A percentile compares a stretch with the other conserved stretches of the same genome.
These are phyloP conservation scores for Coccinonectria pachysandricola DNA, from an alignment of 2,329 filamentous ascomycete species.

Conservation along the genomic window DNA sequence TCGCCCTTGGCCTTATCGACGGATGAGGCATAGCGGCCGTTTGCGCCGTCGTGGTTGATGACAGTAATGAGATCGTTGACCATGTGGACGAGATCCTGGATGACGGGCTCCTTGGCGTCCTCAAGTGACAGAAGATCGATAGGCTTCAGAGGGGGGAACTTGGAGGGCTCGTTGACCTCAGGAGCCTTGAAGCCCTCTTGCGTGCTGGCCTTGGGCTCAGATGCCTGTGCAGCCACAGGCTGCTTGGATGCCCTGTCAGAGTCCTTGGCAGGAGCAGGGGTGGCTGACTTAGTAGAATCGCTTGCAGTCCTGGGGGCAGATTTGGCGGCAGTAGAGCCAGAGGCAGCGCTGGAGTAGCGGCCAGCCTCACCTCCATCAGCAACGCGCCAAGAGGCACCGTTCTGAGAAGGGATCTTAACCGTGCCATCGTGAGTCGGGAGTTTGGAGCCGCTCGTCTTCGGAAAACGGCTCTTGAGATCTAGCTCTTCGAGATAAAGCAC, in stretches of 20 bases:
- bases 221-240: too few species aligned
- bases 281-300: slow-evolving; percentile 12
- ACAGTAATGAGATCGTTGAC: slow-evolving; percentile 93
- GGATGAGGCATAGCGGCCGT: slow-evolving; percentile 65
- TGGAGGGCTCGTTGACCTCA: slow-evolving; percentile 57
- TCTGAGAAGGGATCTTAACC: slow-evolving; percentile 75
- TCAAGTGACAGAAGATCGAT: slow-evolving; percentile 71
- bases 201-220: slow-evolving; percentile 16
- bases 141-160: slow-evolving; percentile 51
- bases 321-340: slow-evolving; percentile 23
- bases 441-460: slow-evolving; percentile 33
- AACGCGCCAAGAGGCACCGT: slow-evolving; percentile 73
- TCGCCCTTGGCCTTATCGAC: slow-evolving; percentile 81
- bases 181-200: slow-evolving; percentile 36
- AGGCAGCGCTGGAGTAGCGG: slow-evolving; percentile 51
- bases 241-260: slow-evolving; percentile 22
- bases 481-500: slow-evolving; percentile 93
- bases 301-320: slow-evolving; percentile 21
- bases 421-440: slow-evolving; percentile 51
- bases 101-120: slow-evolving; percentile 72
- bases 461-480: slow-evolving; percentile 83
- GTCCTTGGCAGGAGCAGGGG: slow-evolving; percentile 18
- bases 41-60: slow-evolving; percentile 76
- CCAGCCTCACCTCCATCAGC: slow-evolving; percentile 48
- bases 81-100: slow-evolving; percentile 89